Conservation (phyloP, 495 filamentous ascomycete genomes). For the Rhypophila decipiens region DNA sequence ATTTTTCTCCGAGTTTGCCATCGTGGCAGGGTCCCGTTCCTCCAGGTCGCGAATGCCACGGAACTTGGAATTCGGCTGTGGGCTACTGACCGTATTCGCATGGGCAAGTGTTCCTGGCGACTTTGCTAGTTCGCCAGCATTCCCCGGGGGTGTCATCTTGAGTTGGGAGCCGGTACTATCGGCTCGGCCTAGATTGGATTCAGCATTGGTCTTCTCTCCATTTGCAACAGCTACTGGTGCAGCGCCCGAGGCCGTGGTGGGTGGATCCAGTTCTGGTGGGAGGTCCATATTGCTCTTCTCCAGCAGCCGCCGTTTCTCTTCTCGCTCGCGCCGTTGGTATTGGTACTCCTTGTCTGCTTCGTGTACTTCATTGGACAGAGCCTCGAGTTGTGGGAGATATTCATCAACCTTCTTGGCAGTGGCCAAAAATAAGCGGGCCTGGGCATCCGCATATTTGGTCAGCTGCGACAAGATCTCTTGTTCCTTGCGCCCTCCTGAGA, state of each 20-base stretch:
- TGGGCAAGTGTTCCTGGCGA: slow-evolving; percentile 39
- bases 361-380: slow-evolving; percentile 80
- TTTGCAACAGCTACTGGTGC: slow-evolving; percentile 28
- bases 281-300: slow-evolving; percentile 85
- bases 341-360: slow-evolving; percentile 95
- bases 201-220: slow-evolving; percentile 38
- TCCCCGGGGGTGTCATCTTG: slow-evolving; percentile 33
- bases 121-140: slow-evolving; percentile 30
- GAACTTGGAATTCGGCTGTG: slow-evolving; percentile 60
- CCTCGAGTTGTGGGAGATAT: slow-evolving; percentile 85
- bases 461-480: slow-evolving; percentile 95
- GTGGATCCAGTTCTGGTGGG: slow-evolving; percentile 66
- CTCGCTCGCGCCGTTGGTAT: slow-evolving; percentile 83
- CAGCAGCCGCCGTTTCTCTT: slow-evolving; percentile 81
- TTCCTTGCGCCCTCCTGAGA: slow-evolving; percentile 95
- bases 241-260: slow-evolving; percentile 20
- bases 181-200: slow-evolving; percentile 61
- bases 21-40: slow-evolving; percentile 58
- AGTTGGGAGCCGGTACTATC: slow-evolving; percentile 68
- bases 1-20: slow-evolving; percentile 41
- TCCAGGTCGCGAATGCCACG: slow-evolving; percentile 86
- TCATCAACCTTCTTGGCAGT: slow-evolving; percentile 82
- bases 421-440: slow-evolving; percentile 74
- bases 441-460: slow-evolving; percentile 88
- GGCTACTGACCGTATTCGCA: slow-evolving; percentile 35